Evolutionary conservation across 2,329 filamentous ascomycete species (phyloP).

Genomic region (Escovopsis sp.): DNA sequence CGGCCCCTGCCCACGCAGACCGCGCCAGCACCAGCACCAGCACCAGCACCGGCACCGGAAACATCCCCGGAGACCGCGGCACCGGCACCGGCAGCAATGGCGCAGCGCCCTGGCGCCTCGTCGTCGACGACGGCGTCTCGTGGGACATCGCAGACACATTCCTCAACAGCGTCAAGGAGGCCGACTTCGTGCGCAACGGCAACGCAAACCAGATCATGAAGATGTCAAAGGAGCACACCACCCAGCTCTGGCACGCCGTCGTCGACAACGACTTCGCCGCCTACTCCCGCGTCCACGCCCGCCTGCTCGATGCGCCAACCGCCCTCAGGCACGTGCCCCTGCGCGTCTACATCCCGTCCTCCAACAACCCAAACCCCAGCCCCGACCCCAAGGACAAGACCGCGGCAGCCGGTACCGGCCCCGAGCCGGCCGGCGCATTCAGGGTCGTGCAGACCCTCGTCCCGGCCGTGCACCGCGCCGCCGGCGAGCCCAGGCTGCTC

Average conservation of each 20-base stretch:
- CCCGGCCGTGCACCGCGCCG: constrained; percentile 24
- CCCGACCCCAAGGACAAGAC: too few species aligned
- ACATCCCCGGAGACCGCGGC: too few species aligned
- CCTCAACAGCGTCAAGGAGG: constrained; percentile 53
- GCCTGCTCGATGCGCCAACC: constrained; percentile 60
- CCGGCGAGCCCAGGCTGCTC: constrained; percentile 35
- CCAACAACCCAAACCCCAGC: too few species aligned
- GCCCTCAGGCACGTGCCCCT: constrained; percentile 74
- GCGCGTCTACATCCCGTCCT: constrained; percentile 68
- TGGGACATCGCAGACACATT: constrained; percentile 51
- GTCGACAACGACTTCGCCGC: constrained; percentile 59
- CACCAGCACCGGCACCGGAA: too few species aligned
- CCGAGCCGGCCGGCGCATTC: constrained; percentile 35
- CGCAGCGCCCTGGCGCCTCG: constrained; percentile 37
- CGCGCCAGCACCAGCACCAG: too few species aligned
- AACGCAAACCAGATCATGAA: constrained; percentile 85
- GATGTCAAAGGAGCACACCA: constrained; percentile 71
- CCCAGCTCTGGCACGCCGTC: constrained; percentile 68
- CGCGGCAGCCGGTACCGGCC: too few species aligned
- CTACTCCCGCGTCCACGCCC: constrained; percentile 61
- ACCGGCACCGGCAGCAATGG: too few species aligned
- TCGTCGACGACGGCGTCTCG: constrained; percentile 37
- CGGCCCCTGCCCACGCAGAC: too few species aligned
- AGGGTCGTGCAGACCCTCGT: constrained; percentile 66
- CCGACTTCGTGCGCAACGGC: constrained; percentile 77